Base-by-base conservation (phyloP, 1,139 yeast species). In the Meyerozyma guilliermondii region DNA sequence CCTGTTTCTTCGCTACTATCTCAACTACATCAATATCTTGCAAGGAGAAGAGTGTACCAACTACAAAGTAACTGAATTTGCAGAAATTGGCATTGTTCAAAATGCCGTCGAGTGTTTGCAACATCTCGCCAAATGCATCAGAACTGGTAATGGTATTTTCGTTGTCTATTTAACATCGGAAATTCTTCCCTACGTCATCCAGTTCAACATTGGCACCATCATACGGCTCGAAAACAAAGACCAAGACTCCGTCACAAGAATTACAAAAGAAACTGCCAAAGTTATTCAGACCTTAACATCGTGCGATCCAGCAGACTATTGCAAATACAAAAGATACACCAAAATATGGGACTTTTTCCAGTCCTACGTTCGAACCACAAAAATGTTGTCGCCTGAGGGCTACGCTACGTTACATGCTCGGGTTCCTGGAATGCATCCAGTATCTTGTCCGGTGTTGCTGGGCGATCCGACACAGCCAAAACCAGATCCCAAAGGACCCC, bases 151-250 rank as follows among this genome's bases (percentile, higher is more conserved):
- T 5, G 10, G n/a, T 18, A 20, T 33, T 10, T 33, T 33, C 20
- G 9, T 11, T 10, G 16, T 33, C n/a, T 33, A 33, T 13, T 13
- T 65, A 0, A 50, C 64, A 1, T 58, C 66, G 1, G 76, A 70
- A 43, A 42, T 60, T 2, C 53, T 69, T 43, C 62, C 67, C 2
- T 48, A 71, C 8, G 41, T 60, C 10, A 55, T 68, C 7, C 76
- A 71, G 41, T 57, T 69, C 35, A 49, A 68, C 2, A 60, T 68
- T n/a, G 74, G 72, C 1, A 51, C 68, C 5, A 49, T 69, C 34
- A 48, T 67, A 11, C 52, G 75, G 40, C 56, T 66, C 18, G 52
- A 54, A 28, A 20, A 17, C 23, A 20, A 33, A 7, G 24, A 33
- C 16, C 36, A 33, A 7, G 24, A 33, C 11, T 17, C 24, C 11